These are phyloP conservation scores for Fennellomyces sp. DNA, from an alignment of 371 early-diverging fungal genomes.

Conservation along the genomic window DNA sequence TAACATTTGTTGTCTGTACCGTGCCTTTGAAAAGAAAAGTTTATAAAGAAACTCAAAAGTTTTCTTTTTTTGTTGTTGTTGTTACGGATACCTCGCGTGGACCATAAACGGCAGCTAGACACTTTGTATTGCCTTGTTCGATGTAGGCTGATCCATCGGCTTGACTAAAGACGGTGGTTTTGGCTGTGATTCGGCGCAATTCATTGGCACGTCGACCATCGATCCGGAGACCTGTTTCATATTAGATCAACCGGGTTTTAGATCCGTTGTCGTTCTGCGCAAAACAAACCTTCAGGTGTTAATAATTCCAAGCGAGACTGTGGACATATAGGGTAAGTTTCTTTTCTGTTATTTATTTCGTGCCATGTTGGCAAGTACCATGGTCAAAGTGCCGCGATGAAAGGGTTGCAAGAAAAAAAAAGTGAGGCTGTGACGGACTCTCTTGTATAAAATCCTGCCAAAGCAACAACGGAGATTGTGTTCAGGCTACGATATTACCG, in stretches of 20 bases:
- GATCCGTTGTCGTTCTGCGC: background rate
- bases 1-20: slow-evolving; percentile 56
- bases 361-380: too few relatives aligned
- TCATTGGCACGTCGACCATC: slow-evolving; percentile 95
- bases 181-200: slow-evolving; percentile 81
- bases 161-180: slow-evolving; percentile 78
- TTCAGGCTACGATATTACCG: too few relatives aligned
- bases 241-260: background rate
- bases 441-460: too few relatives aligned
- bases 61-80: background rate
- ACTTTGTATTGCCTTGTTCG: slow-evolving; percentile 96
- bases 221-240: slow-evolving; percentile 74
- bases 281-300: slow-evolving; percentile 7
- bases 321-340: background rate
- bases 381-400: too few relatives aligned
- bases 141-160: slow-evolving; percentile 94
- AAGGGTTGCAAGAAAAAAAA: background rate
- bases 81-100: slow-evolving; percentile 77
- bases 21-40: slow-evolving; percentile 48
- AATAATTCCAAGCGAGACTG: slow-evolving; percentile 12
- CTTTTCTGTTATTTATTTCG: background rate
- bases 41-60: background rate
- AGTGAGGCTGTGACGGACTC: background rate
- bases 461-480: too few relatives aligned
- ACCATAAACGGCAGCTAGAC: slow-evolving; percentile 91